Conservation (phyloP, 352 stramenopile species). For the Elongisporangium prolatum region DNA sequence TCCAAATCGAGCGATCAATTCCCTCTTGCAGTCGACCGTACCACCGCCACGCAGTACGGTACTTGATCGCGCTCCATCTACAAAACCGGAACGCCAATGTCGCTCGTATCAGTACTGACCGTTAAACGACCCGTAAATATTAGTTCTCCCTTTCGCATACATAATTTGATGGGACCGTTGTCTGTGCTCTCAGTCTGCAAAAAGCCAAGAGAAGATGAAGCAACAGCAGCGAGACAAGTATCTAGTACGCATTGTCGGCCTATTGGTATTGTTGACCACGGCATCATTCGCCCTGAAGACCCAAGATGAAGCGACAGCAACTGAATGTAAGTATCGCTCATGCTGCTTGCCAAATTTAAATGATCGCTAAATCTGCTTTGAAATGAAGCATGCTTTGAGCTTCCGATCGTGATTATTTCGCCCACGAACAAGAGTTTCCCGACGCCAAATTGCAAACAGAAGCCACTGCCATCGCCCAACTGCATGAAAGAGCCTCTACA, state of each 20-base stretch:
- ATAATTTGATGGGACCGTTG: not conserved
- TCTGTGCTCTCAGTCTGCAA: not conserved
- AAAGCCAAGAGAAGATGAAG: not conserved
- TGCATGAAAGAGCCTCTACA: conserved; percentile 36
- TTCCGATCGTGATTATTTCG: conserved; percentile 4
- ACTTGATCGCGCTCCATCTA: not conserved
- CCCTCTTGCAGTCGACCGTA: not conserved
- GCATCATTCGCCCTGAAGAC: not conserved
- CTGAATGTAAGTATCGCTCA: not conserved
- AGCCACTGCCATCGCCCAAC: conserved; percentile 29
- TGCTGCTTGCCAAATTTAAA: not conserved
- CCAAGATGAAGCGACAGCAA: not conserved
- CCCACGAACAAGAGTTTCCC: not conserved
- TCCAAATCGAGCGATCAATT: not conserved
- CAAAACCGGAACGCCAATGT: not conserved
- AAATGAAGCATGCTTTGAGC: conserved; percentile 1
- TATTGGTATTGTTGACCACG: not conserved
- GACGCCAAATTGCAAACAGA: conserved; percentile 27
- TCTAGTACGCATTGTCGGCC: not conserved
- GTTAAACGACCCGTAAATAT: no score
- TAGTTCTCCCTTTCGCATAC: not conserved
- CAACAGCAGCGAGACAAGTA: no score
- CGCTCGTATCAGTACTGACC: no score
- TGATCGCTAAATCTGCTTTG: not conserved
- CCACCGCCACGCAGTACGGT: not conserved